A percentile compares a stretch with the other conserved stretches of the same genome.
These are phyloP conservation scores for Apiotrichum gracile DNA, from an alignment of 1,284 basidiomycete genomes.

Conservation along the genomic window DNA sequence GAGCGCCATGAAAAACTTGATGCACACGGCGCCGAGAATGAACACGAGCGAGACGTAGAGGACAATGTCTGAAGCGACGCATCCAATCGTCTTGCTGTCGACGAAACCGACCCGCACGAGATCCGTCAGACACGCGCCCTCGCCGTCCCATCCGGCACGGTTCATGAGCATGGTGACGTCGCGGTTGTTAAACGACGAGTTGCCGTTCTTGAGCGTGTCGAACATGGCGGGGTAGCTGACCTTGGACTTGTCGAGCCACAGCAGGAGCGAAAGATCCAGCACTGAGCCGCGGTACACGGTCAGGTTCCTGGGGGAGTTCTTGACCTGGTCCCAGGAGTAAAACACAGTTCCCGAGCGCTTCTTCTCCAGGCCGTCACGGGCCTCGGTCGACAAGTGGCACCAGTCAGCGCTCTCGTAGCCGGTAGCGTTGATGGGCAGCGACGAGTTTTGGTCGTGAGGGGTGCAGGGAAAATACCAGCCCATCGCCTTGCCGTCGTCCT, in stretches of 20 bases:
- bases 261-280: constrained; percentile 75
- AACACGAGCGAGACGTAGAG: constrained; percentile 93
- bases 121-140: constrained; percentile 81
- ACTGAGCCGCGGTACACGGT: constrained; percentile 86
- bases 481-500: constrained; percentile 52
- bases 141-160: constrained; percentile 55
- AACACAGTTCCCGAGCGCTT: constrained; percentile 71
- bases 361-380: constrained; percentile 52
- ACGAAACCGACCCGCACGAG: constrained; percentile 84
- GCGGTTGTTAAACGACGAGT: constrained; percentile 69
- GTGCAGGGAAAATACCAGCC: constrained; percentile 96
- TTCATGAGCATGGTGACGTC: constrained; percentile 80
- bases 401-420: constrained; percentile 59
- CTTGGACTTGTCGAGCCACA: constrained; percentile 71
- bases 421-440: constrained; percentile 59
- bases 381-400: constrained; percentile 64
- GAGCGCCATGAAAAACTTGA: constrained; percentile 95
- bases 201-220: constrained; percentile 63
- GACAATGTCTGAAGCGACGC: constrained; percentile 89
- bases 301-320: constrained; percentile 64
- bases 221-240: constrained; percentile 78
- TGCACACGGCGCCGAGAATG: constrained; percentile 92
- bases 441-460: constrained; percentile 68
- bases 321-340: constrained; percentile 84
- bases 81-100: constrained; percentile 89